Evolutionary conservation across 2,329 filamentous ascomycete genomes (phyloP), one percentile per base, ranked within the genome.

Genomic region (Fusarium temperatum): DNA sequence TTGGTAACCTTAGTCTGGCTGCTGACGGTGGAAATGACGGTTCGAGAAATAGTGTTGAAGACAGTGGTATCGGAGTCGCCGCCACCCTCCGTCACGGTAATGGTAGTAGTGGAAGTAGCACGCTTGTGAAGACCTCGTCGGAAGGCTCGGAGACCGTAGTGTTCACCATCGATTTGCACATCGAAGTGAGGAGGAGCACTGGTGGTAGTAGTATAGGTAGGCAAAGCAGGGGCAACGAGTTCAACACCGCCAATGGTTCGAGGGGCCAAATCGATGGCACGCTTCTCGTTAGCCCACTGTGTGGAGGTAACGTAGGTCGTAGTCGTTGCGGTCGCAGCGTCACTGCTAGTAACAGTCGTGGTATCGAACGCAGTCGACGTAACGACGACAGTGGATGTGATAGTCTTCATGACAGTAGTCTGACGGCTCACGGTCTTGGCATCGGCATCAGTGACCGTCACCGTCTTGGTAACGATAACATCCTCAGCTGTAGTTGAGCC

Each of bases 301-400:
- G 83, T 84, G 6, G 77, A 79, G 2, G 83, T 84, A 56, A 76
- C 75, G 51, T 80, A 84, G 48, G 81, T 74, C 30, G 78, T 82
- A 47, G 65, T 77, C 14, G 83, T 84, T 41, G 83, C 82, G 18
- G 81, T 83, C 11, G 80, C 76, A 39, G 77, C 78, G 57, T 81
- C 78, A 62, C 72, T 78, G 64, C 75, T 80, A 57, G 83, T 84
- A 61, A 84, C 78, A 60, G 82, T 84, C 26, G 72, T 77, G 41
- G 83, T 85, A 53, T 75, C 70, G 69, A 83, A 82, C 48, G 70
- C 71, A 54, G 82, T 84, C 18, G 74, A 76, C 28, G 82, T 83
- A 28, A 83, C 74, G 56, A 81, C 53, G 24, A 82, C 75, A 42
- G 82, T 83, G 11, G 80, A 77, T 35, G 79, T 78, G 35, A 79